These are phyloP conservation scores for Penicillium angulare DNA, from an alignment of 495 filamentous ascomycete species.

Conservation along the genomic window DNA sequence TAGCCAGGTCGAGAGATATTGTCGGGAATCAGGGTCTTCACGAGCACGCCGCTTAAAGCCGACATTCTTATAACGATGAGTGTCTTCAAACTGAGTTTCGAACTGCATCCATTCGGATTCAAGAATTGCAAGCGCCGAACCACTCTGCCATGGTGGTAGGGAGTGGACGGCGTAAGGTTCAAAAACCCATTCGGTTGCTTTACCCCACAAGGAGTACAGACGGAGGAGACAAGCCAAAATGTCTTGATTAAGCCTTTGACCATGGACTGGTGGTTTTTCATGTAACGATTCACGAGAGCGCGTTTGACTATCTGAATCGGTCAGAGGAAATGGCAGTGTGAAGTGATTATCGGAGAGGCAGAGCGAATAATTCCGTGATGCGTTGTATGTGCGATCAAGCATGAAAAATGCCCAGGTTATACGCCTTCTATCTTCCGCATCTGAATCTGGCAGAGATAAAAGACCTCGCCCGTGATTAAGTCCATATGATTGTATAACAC, in stretches of 20 bases:
- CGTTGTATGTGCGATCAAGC: slow-evolving; percentile 31
- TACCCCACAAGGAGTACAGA: slow-evolving; percentile 28
- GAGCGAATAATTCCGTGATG: slow-evolving; percentile 25
- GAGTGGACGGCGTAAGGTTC: slow-evolving; percentile 15
- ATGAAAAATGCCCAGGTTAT: slow-evolving; percentile 33
- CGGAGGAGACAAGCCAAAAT: slow-evolving; percentile 24
- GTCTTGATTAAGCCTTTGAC: slow-evolving; percentile 22
- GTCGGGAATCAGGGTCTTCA: slow-evolving; percentile 18
- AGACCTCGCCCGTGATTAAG: slow-evolving; percentile 20
- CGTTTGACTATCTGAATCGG: background rate
- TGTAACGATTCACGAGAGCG: slow-evolving; percentile 15
- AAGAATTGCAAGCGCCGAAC: slow-evolving; percentile 24
- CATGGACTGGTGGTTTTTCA: slow-evolving; percentile 16
- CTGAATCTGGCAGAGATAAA: background rate
- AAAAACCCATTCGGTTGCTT: slow-evolving; percentile 30
- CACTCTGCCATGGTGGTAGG: slow-evolving; percentile 27
- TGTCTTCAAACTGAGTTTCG: slow-evolving; percentile 28
- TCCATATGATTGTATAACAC: slow-evolving; percentile 23
- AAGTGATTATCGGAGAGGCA: slow-evolving; percentile 30
- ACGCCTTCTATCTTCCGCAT: slow-evolving; percentile 16
- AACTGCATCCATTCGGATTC: slow-evolving; percentile 35
- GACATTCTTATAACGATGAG: slow-evolving; percentile 28
- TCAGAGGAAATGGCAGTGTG: slow-evolving; percentile 17
- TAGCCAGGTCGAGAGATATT: slow-evolving; percentile 28
- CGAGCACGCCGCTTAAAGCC: slow-evolving; percentile 26